Evolutionary conservation across 129 eudicot species (phyloP).

Genomic region (Arctium minus): DNA sequence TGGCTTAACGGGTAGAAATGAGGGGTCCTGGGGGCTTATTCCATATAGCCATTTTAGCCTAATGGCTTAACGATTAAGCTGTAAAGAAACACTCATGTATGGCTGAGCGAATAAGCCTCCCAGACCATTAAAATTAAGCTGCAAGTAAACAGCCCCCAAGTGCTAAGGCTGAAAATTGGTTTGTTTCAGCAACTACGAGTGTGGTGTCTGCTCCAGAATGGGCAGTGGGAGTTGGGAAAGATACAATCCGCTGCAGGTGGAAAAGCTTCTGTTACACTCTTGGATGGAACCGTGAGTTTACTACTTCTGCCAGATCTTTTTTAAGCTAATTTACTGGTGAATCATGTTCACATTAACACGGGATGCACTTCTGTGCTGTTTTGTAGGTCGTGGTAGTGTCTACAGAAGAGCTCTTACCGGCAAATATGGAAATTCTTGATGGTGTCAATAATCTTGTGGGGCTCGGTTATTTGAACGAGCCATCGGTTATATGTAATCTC

Average conservation of each 20-base stretch:
- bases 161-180: neutral
- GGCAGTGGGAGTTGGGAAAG: constrained; percentile 80
- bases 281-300: constrained; percentile 75
- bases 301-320: neutral
- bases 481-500: constrained; percentile 86
- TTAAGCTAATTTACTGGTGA: constrained; percentile 8
- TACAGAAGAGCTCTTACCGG: constrained; percentile 70
- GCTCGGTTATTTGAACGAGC: constrained; percentile 94
- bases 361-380: neutral
- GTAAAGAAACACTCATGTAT: no score
- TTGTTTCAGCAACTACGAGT: constrained; percentile 80
- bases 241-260: constrained; percentile 73
- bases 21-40: no score
- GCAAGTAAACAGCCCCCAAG: neutral
- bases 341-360: neutral
- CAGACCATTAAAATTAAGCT: no score
- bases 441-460: constrained; percentile 83
- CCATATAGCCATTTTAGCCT: no score
- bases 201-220: constrained; percentile 67
- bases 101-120: no score
- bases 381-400: constrained; percentile 59
- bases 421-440: constrained; percentile 86
- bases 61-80: no score
- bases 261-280: constrained; percentile 66
- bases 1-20: no score